These are phyloP conservation scores for Beauveria sp. DNA, from an alignment of 2,329 filamentous ascomycete genomes.

Conservation along the genomic window DNA sequence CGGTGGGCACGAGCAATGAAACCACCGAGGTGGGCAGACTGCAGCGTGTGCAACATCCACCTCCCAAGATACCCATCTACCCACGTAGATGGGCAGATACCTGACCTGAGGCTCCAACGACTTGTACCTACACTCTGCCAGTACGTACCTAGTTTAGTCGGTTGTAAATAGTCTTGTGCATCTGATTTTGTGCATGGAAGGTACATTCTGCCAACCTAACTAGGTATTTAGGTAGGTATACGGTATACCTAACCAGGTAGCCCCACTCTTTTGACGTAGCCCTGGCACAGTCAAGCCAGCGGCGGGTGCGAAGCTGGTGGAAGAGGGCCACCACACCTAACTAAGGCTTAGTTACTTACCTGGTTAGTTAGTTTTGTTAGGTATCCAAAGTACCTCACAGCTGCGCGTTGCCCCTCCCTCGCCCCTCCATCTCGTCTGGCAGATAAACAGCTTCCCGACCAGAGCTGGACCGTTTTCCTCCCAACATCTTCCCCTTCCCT, in stretches of 20 bases:
- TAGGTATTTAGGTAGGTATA: neutral
- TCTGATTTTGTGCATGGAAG: too few relatives aligned
- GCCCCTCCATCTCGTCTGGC: constrained; percentile 6
- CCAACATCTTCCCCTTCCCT: constrained; percentile 6
- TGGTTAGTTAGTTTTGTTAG: too few relatives aligned
- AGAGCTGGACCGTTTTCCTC: constrained; percentile 8
- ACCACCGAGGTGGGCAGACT: neutral
- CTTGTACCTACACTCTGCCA: neutral
- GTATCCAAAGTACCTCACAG: neutral
- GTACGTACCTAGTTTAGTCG: too few relatives aligned
- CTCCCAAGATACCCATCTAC: neutral
- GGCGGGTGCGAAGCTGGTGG: neutral
- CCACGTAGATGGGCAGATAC: neutral
- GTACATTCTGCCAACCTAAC: too few relatives aligned
- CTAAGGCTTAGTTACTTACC: too few relatives aligned
- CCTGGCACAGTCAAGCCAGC: neutral
- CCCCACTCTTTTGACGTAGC: neutral
- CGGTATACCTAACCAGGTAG: neutral
- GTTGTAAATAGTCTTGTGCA: too few relatives aligned
- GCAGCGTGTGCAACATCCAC: too few relatives aligned
- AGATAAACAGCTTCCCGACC: constrained; percentile 9
- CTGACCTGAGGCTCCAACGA: neutral
- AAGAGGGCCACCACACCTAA: neutral
- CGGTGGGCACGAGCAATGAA: neutral
- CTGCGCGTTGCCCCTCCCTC: constrained; percentile 5